Evolutionary conservation across 2,329 filamentous ascomycete genomes (phyloP), one percentile per base, ranked within the genome.

Genomic region (Diatrype stigma): DNA sequence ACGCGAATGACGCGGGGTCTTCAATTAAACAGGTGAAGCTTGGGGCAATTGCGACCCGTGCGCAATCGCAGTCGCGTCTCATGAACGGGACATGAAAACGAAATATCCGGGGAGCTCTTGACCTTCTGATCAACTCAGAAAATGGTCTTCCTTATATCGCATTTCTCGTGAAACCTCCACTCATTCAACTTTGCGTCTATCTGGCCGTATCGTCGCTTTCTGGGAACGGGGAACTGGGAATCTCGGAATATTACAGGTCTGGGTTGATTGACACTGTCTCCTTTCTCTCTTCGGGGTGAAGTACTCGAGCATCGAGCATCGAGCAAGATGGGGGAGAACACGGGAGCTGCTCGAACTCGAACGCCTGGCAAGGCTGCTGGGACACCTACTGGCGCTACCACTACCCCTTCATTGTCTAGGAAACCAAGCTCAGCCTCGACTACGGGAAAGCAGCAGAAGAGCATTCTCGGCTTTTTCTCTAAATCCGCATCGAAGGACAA

Each of bases 381-480:
- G 6, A 22, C 26, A 30, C 26, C 17, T 22, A 35, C 34, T 16
- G 3, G 8, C 19, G 16, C 17, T 22, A 21, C 37, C 12, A 12
- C 37, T 17, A 73, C 73, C 37, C 62, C 68, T 26, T 70, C 70
- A 7, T 63, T 66, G 47, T 67, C 71, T 47, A 74, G 72, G 63
- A 79, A 80, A 61, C 65, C 72, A 40, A 68, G 70, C 42, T 68
- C 71, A 42, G 69, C 75, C 11, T 79, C 79, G 53, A 70, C 74
- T 19, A 69, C 73, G 6, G 68, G 68, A 55, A 84, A 84, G 63
- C 84, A 81, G 59, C 85, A 89, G 12, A 40, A 40, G 66, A 89
- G 86, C 48, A 90, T 94, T 53, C 74, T 90, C 34, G 87, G 87
- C 42, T 94, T 94, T 77, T 93, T 93, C 63, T 79, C 86, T 58